These are phyloP conservation scores for Cystobasidiaceae sp. DNA, from an alignment of 1,284 basidiomycete genomes.

Conservation along the genomic window DNA sequence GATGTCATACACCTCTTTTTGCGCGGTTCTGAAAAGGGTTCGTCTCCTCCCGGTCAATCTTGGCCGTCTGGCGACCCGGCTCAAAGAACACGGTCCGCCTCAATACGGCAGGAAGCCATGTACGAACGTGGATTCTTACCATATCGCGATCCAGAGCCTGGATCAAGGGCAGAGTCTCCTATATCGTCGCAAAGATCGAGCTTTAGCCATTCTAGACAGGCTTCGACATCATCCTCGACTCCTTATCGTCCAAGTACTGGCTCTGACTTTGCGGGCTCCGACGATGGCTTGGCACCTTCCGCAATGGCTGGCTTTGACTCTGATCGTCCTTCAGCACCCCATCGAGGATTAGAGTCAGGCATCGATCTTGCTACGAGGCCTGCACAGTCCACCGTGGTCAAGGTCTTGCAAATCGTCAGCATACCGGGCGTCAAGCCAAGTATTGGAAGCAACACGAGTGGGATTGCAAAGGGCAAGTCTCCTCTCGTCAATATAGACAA, in stretches of 20 bases:
- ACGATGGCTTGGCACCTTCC: conserved; percentile 3
- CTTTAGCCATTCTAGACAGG: background rate
- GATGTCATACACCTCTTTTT: conserved; percentile 12
- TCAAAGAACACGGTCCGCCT: background rate
- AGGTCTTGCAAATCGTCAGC: conserved; percentile 17
- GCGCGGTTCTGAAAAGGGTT: no score
- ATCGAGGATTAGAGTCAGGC: no score
- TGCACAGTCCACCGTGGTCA: background rate
- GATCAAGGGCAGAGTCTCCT: background rate
- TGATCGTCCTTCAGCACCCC: no score
- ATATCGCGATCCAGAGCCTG: background rate
- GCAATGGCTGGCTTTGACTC: no score
- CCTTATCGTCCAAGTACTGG: conserved; percentile 7
- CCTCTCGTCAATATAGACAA: conserved; percentile 3
- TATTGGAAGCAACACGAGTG: no score
- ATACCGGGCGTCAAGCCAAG: conserved; percentile 3
- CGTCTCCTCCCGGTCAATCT: no score
- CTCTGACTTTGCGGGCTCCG: conserved; percentile 10
- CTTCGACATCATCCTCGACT: background rate
- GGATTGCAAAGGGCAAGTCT: no score
- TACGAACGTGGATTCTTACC: background rate
- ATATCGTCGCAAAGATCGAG: conserved; percentile 4
- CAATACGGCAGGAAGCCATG: background rate
- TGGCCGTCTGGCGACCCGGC: no score
- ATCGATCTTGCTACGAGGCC: no score